Conservation (phyloP, 129 eudicot genomes). For the Flaveria brownii region DNA sequence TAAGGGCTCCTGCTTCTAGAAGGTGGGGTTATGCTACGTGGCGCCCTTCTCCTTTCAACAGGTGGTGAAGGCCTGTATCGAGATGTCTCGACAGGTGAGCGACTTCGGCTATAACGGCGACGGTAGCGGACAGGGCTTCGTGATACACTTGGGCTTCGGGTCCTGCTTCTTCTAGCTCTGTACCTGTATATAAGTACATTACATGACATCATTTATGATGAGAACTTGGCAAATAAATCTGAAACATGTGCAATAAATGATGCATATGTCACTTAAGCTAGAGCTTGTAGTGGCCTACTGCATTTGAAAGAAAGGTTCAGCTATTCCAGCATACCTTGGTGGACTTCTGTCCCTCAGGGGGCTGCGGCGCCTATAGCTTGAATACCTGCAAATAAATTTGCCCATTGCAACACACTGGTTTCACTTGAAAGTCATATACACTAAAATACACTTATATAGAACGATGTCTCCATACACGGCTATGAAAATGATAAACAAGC, state of each 20-base stretch:
- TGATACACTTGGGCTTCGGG: conserved; percentile 75
- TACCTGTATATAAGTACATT: conserved; percentile 49
- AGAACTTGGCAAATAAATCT: neutral
- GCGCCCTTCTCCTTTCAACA: conserved; percentile 58
- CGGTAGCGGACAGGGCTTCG: conserved; percentile 88
- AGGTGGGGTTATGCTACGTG: conserved; percentile 42
- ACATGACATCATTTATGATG: neutral
- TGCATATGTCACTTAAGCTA: neutral
- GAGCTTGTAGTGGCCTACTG: neutral
- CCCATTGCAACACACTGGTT: neutral
- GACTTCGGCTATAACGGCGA: conserved; percentile 83
- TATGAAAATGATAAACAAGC: neutral
- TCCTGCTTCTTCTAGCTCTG: conserved; percentile 86
- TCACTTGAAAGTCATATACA: neutral
- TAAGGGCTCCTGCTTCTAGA: conserved; percentile 65
- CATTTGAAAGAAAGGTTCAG: neutral
- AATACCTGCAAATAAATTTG: conserved; percentile 42
- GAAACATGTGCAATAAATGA: neutral
- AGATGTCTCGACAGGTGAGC: conserved; percentile 64
- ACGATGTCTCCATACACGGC: neutral
- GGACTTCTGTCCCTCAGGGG: conserved; percentile 97
- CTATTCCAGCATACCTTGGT: conserved; percentile 51
- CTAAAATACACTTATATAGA: neutral
- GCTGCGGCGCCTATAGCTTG: conserved; percentile 85
- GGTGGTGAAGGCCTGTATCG: conserved; percentile 77